Evolutionary conservation across 352 stramenopile genomes (phyloP).

Genomic region (Pythium rhizo-oryzae): DNA sequence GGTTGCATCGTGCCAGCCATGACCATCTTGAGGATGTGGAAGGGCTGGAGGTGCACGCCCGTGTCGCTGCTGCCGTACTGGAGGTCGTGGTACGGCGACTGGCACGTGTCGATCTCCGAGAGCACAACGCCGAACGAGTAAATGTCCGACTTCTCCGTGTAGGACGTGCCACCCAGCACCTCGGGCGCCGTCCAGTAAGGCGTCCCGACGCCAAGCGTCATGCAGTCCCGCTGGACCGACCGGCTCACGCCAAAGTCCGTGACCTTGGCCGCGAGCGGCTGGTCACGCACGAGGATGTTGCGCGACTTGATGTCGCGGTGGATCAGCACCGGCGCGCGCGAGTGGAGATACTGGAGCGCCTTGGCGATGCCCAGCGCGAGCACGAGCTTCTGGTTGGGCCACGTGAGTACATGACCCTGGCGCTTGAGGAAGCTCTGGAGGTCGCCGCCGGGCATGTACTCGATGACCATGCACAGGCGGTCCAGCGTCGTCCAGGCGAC

Average conservation of each 20-base stretch:
- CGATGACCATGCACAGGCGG: conserved; percentile 29
- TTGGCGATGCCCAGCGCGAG: conserved; percentile 50
- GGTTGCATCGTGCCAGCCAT: conserved; percentile 48
- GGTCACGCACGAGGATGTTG: conserved; percentile 41
- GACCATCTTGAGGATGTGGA: conserved; percentile 51
- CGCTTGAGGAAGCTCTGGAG: conserved; percentile 29
- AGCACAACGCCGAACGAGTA: conserved; percentile 40
- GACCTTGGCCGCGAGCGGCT: conserved; percentile 58
- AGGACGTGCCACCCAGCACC: conserved; percentile 51
- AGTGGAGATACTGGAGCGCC: conserved; percentile 52
- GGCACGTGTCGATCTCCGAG: conserved; percentile 28
- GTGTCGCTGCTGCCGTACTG: conserved; percentile 21
- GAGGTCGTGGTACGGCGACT: conserved; percentile 25
- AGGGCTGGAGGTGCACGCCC: conserved; percentile 41
- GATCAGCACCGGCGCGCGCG: conserved; percentile 35
- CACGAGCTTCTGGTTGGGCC: conserved; percentile 45
- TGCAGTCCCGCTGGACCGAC: conserved; percentile 21
- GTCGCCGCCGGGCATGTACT: conserved; percentile 31
- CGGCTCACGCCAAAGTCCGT: conserved; percentile 84
- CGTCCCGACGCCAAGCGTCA: conserved; percentile 77
- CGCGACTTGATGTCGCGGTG: conserved; percentile 61
- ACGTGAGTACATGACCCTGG: conserved; percentile 31
- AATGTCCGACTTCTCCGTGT: conserved; percentile 70
- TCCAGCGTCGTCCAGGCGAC: conserved; percentile 31
- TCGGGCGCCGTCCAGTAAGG: conserved; percentile 83